Conservation (phyloP, 164 flowering plant genomes). For the Vitis cinerea region DNA sequence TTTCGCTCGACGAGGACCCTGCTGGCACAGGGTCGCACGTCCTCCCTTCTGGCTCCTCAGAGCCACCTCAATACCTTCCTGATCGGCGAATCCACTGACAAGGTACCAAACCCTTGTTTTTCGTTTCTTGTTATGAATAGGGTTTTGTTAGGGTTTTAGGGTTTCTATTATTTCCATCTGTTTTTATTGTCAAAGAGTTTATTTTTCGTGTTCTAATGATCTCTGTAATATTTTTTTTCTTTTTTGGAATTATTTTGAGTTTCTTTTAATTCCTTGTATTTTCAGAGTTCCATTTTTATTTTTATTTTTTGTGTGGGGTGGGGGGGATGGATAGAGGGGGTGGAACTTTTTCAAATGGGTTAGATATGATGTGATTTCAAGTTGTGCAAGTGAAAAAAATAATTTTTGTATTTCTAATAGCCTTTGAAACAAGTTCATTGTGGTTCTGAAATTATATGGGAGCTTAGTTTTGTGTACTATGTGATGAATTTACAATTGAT, state of each 20-base stretch:
- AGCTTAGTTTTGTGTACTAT: not conserved
- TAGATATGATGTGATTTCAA: too few relatives aligned
- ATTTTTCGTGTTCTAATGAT: too few relatives aligned
- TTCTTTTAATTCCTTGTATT: too few relatives aligned
- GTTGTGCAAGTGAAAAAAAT: too few relatives aligned
- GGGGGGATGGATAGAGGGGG: too few relatives aligned
- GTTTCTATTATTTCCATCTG: not conserved
- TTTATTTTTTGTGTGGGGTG: too few relatives aligned
- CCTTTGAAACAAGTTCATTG: not conserved
- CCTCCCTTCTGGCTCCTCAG: constrained; percentile 20
- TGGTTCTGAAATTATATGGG: not conserved
- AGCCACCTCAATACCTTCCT: not conserved
- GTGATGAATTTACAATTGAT: not conserved
- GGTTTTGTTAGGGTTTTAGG: constrained; percentile 41
- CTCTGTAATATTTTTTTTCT: too few relatives aligned
- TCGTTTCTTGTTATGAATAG: constrained; percentile 8
- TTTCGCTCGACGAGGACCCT: constrained; percentile 32
- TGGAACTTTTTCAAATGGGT: too few relatives aligned
- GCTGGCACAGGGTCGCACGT: constrained; percentile 22
- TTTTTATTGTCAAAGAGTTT: not conserved
- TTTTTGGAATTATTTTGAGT: too few relatives aligned
- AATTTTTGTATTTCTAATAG: too few relatives aligned
- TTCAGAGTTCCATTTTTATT: too few relatives aligned
- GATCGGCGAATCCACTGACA: not conserved
- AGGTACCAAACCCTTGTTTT: constrained; percentile 20